phyloP scores from a whole-genome alignment of 2,329 filamentous ascomycete genomes.

The Fusarium oxysporum region DNA sequence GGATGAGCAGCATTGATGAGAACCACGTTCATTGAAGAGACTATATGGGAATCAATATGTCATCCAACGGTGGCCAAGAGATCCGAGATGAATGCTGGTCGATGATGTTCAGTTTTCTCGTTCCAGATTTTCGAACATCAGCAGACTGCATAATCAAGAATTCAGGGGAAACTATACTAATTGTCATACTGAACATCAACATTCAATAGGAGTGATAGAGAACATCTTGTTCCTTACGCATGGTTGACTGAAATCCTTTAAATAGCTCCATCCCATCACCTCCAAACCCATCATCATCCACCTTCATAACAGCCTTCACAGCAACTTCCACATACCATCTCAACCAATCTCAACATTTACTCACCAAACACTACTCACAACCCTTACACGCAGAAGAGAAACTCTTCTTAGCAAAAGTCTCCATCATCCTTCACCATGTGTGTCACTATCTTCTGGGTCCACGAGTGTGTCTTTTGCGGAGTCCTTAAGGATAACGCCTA shows the following conservation, averaged over 20 bases:
- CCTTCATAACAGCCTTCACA: neutral
- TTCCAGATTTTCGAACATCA: neutral
- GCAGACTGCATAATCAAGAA: neutral
- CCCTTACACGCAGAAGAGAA: neutral
- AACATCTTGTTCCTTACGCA: no score
- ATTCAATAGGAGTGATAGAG: neutral
- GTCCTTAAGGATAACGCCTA: neutral
- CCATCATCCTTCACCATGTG: neutral
- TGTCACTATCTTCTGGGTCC: neutral
- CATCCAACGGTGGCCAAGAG: rapidly evolving
- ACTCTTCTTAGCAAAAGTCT: neutral
- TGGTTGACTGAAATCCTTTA: neutral
- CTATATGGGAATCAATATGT: neutral
- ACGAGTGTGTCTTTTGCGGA: neutral
- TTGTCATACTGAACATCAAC: neutral
- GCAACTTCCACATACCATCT: neutral
- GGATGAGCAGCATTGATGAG: no score
- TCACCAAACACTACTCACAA: no score
- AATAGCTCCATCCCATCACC: neutral
- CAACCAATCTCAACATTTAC: neutral
- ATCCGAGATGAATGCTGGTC: neutral
- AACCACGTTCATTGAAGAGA: neutral
- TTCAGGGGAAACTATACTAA: neutral
- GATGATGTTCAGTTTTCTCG: neutral
- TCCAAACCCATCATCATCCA: neutral